Evolutionary conservation across 805 yeast species (phyloP).

Genomic region (Starmerella stellata): DNA sequence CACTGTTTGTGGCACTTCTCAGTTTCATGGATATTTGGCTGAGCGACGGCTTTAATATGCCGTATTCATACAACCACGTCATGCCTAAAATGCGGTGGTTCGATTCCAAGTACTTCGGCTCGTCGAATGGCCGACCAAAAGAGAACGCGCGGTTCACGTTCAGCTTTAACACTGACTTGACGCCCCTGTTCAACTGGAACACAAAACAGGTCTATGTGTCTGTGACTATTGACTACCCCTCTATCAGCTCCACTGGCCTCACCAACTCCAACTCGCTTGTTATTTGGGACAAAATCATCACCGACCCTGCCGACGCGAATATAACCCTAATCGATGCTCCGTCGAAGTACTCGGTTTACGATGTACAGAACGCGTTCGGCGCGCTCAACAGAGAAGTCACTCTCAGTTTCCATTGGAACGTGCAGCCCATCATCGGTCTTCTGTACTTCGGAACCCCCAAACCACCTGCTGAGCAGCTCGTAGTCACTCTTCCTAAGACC

Average conservation of each 20-base stretch:
- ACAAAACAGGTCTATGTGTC: conserved; percentile 92
- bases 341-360: conserved; percentile 79
- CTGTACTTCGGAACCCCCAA: conserved; percentile 22
- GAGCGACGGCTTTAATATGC: conserved; percentile 17
- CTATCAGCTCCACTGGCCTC: conserved; percentile 18
- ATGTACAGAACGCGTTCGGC: conserved; percentile 38
- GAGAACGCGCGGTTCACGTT: conserved; percentile 58
- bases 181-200: conserved; percentile 84
- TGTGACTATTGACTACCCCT: conserved; percentile 70
- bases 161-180: conserved; percentile 53
- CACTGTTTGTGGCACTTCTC: conserved; percentile 19
- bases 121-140: conserved; percentile 45
- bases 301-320: conserved; percentile 37
- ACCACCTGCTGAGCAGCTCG: too few species aligned
- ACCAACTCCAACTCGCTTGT: conserved; percentile 43
- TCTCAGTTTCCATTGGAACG: conserved; percentile 67
- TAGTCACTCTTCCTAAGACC: too few species aligned
- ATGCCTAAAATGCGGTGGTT: conserved; percentile 16
- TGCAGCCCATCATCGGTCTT: conserved; percentile 82
- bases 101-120: conserved; percentile 40
- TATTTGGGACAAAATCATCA: conserved; percentile 78
- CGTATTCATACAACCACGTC: conserved; percentile 9
- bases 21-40: conserved; percentile 17
- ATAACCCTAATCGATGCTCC: conserved; percentile 35
- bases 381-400: conserved; percentile 40